Base-by-base conservation (phyloP, 139 green algal species). In the Chlamydomonas asymmetrica region DNA sequence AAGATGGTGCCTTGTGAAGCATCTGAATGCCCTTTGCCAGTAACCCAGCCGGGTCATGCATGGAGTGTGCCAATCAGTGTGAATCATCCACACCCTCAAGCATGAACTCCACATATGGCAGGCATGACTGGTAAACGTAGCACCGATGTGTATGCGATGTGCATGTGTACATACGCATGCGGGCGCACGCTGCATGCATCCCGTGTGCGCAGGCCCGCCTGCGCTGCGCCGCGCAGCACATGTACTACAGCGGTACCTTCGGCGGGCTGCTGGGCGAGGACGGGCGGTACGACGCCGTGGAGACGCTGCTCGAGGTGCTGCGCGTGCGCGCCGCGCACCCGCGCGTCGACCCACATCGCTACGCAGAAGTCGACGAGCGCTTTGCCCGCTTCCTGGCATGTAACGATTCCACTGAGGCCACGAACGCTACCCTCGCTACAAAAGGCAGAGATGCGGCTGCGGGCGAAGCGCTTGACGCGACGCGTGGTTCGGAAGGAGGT, bases 281-380 rank as follows among this genome's bases (percentile, higher is more conserved):
- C 40, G 70, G 70, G 2, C 56, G 70, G 2, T 76, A 45, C 41
- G 70, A 65, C 32, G 59, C 59, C 23, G 39, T 65, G 31, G 70
- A 76, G 39, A 76, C 54, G 57, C 54, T 76, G 29, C 66, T 76
- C 56, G 70, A 76, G 57, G 31, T 76, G 3, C 70, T 76, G 25
- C 70, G 70, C 23, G 60, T 76, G 70, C 56, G 70, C 23, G 20
- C 22, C 22, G 40, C 66, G 18, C 22, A 61, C 40, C 70, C 70
- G 2, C 31, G 32, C 3, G 20, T 76, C 5, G 40, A 35, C 5
- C 70, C 70, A 2, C 2, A 22, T 16, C 29, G 48, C 6, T 76
- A 76, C 57, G 9, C 27, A 9, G 20, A 6, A 29, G 9, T 1
- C 29, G 70, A 76, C 70, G 9, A 4, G 20, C 40, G 31, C 18